Evolutionary conservation across 352 stramenopile genomes (phyloP), one percentile per base, ranked within the genome.

Genomic region (Aphanomyces stellatus): DNA sequence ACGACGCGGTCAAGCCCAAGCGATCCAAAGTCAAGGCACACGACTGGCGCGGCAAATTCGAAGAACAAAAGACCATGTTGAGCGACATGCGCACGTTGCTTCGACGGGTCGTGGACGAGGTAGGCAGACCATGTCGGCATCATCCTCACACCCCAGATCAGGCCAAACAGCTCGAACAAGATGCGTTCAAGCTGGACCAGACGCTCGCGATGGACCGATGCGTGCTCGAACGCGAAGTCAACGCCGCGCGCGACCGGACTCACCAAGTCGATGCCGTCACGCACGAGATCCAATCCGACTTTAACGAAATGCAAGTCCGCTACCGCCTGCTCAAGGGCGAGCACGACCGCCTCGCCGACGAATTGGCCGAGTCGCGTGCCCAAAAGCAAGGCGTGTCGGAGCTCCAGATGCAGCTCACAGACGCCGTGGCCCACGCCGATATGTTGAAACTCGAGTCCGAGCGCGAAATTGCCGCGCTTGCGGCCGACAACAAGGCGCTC

Each of bases 401-500:
- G 13, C 22, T 57, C 49, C 49, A 57, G 11, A 34, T 24, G 6
- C 49, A 57, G 33, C 49, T 57, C 22, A 24, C 30, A 15, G 49
- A 57, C 30, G 30, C 49, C 49, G 17, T 34, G 33, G 25, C 49
- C 10, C 10, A 11, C 7, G 19, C 19, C 17, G 55, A 64, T 6
- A 43, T 35, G 25, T 11, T 25, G 11, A 24, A 51, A 51, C 19
- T 64, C 11, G 55, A 51, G 35, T 15, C 24, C 19, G 33, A 64
- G 33, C 55, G 37, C 6, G 19, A 57, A 11, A 13, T 57, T 15
- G 49, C 49, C 5, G 27, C 49, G 25, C 62, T 88, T 27, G 75
- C 88, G 35, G 73, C 79, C 1, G 80, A 82, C 40, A 80, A 82
- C 33, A 71, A 81, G 46, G 70, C 76, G 37, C 70, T 91, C n/a